Evolutionary conservation across 139 green algal species (phyloP).

Genomic region (Micractinium sp.): DNA sequence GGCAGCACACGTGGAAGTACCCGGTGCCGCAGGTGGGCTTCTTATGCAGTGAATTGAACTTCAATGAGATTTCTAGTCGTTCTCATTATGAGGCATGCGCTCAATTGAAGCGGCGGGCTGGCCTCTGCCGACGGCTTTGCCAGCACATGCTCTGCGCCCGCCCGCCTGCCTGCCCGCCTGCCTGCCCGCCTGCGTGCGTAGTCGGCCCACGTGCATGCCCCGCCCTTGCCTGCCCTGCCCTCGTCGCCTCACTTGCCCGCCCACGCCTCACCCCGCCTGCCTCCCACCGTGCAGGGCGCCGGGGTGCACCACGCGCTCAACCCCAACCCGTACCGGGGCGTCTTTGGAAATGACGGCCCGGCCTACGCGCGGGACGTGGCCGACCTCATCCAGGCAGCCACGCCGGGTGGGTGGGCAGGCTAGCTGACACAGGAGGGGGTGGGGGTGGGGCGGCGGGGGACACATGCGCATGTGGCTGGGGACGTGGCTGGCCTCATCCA

Average conservation of each 20-base stretch:
- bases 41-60: too few species aligned
- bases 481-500: neutral
- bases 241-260: too few species aligned
- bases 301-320: slow-evolving; percentile 91
- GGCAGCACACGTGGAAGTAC: slow-evolving; percentile 93
- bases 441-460: too few species aligned
- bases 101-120: too few species aligned
- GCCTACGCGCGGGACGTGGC: slow-evolving; percentile 78
- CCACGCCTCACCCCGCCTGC: neutral
- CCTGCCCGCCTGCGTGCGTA: neutral
- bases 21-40: neutral
- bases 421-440: neutral
- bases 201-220: neutral
- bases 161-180: neutral
- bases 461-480: too few species aligned
- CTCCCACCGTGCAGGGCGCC: slow-evolving; percentile 59
- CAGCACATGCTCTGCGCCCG: neutral
- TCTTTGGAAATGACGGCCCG: slow-evolving; percentile 84
- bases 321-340: slow-evolving; percentile 91
- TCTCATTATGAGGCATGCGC: too few species aligned
- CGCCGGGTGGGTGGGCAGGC: slow-evolving; percentile 41
- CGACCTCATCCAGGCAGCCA: slow-evolving; percentile 71
- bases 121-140: neutral
- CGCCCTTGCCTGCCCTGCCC: too few species aligned
- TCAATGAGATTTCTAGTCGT: too few species aligned